Percentiles rank a stretch among this genome's conserved stretches.
phyloP scores from a whole-genome alignment of 768 basidiomycete species.

The Hericium coralloides region DNA sequence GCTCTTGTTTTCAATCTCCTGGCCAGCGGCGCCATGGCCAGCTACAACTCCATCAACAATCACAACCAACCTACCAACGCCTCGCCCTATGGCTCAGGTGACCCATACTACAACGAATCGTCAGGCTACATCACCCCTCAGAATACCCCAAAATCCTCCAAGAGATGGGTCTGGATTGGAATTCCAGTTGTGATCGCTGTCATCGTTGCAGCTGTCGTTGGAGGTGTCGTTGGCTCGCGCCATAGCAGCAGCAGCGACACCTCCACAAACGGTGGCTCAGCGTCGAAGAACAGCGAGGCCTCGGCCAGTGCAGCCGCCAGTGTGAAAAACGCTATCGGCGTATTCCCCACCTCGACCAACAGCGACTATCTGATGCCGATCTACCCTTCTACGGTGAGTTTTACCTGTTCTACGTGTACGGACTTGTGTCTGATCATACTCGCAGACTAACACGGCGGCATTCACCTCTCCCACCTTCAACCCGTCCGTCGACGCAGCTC shows the following conservation, averaged over 20 bases:
- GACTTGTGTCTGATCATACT: neutral
- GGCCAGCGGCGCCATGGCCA: slow-evolving; percentile 28
- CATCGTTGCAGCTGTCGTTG: slow-evolving; percentile 60
- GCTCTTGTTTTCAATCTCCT: slow-evolving; percentile 3
- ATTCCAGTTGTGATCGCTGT: slow-evolving; percentile 57
- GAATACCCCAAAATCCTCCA: slow-evolving; percentile 41
- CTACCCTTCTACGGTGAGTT: slow-evolving; percentile 81
- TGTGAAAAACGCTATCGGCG: slow-evolving; percentile 50
- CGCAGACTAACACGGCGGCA: slow-evolving; percentile 65
- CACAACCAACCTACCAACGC: slow-evolving; percentile 2
- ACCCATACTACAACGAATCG: slow-evolving; percentile 63
- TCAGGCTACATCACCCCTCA: slow-evolving; percentile 57
- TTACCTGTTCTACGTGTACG: neutral
- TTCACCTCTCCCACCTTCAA: slow-evolving; percentile 68
- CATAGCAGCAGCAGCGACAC: slow-evolving; percentile 29
- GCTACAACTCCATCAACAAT: slow-evolving; percentile 26
- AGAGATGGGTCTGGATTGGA: slow-evolving; percentile 72
- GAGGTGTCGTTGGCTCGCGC: slow-evolving; percentile 71
- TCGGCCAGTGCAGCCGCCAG: slow-evolving; percentile 49
- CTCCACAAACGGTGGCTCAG: slow-evolving; percentile 17
- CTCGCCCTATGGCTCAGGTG: slow-evolving; percentile 49
- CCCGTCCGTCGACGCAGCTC: slow-evolving; percentile 36
- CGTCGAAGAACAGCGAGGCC: slow-evolving; percentile 22
- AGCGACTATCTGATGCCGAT: slow-evolving; percentile 73
- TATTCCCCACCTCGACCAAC: slow-evolving; percentile 73